Evolutionary conservation across 306 rosid genomes (phyloP).

Genomic region (Cucumis hystrix): DNA sequence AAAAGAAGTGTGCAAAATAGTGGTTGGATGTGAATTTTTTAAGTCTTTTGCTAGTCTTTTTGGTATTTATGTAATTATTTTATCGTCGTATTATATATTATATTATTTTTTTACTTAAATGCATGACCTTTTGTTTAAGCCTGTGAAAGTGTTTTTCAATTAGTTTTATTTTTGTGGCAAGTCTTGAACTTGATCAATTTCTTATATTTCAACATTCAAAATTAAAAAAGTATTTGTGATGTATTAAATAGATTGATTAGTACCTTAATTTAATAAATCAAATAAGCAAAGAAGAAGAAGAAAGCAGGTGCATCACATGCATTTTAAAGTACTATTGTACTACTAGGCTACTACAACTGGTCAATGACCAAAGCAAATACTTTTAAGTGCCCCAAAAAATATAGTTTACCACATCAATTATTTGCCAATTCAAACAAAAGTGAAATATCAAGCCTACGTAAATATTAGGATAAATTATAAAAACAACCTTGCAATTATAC

Average conservation of each 20-base stretch:
- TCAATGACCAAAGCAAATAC: not conserved
- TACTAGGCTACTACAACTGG: not conserved
- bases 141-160: no score
- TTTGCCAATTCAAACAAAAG: not conserved
- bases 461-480: not conserved
- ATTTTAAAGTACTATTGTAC: not conserved
- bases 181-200: not conserved
- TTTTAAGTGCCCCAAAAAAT: not conserved
- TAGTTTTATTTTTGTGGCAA: not conserved
- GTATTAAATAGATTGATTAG: not conserved
- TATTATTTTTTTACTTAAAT: no score
- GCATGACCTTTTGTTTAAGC: no score
- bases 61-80: no score
- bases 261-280: not conserved
- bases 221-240: not conserved
- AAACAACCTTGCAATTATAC: no score
- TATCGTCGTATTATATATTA: no score
- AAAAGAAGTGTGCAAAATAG: no score
- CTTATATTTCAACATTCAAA: not conserved
- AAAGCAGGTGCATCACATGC: not conserved
- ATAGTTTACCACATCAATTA: not conserved
- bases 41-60: no score
- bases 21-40: no score
- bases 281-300: not conserved
- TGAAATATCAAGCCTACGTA: not conserved